Evolutionary conservation across 2,329 filamentous ascomycete species (phyloP).

Genomic region (Aspergillus japonicus): DNA sequence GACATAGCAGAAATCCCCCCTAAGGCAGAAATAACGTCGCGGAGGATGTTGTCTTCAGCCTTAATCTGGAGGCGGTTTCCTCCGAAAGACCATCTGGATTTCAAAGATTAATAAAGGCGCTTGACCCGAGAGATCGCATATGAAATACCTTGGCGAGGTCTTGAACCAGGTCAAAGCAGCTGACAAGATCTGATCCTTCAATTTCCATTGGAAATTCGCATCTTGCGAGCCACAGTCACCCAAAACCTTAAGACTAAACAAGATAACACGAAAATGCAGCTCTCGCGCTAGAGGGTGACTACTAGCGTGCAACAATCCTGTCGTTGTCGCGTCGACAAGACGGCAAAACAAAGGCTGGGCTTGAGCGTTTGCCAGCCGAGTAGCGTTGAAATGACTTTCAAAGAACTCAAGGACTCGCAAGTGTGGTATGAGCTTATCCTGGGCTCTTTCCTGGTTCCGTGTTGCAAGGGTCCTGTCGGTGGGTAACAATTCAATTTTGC

Average conservation of each 20-base stretch:
- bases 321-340: conserved; percentile 74
- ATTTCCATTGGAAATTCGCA: conserved; percentile 69
- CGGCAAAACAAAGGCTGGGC: conserved; percentile 79
- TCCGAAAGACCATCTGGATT: conserved; percentile 81
- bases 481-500: conserved; percentile 88
- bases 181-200: conserved; percentile 86
- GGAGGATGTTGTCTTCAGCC: conserved; percentile 80
- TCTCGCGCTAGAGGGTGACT: conserved; percentile 87
- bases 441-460: conserved; percentile 73
- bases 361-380: conserved; percentile 78
- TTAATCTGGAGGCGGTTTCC: conserved; percentile 92
- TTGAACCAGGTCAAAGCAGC: conserved; percentile 88
- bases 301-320: conserved; percentile 67
- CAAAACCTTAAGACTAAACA: conserved; percentile 78
- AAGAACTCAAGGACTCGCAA: conserved; percentile 84
- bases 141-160: conserved; percentile 62
- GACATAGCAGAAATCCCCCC: conserved; percentile 64
- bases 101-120: conserved; percentile 18
- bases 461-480: conserved; percentile 75
- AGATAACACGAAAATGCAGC: conserved; percentile 81
- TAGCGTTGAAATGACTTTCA: conserved; percentile 91
- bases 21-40: conserved; percentile 69
- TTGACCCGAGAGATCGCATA: not conserved
- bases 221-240: conserved; percentile 65
- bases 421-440: conserved; percentile 84